Conservation (phyloP, 2,329 filamentous ascomycete genomes). For the Coniochaeta sp. region DNA sequence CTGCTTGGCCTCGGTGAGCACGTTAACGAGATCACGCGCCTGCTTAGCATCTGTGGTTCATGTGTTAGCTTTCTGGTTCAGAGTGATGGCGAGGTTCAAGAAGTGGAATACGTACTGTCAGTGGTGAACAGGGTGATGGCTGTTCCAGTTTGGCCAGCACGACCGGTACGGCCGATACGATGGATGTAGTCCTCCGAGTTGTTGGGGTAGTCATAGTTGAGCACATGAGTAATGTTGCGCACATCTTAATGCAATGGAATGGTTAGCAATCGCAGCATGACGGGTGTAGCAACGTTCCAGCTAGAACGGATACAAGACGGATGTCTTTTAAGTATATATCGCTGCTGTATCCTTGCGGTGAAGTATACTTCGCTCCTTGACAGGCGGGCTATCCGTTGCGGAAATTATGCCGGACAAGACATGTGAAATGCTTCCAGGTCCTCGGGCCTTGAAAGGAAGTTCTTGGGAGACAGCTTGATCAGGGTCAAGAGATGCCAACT, state of each 20-base stretch:
- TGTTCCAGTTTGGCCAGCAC: conserved; percentile 89
- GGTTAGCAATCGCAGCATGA: conserved; percentile 66
- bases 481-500: conserved; percentile 66
- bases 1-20: conserved; percentile 95
- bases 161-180: conserved; percentile 90
- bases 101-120: conserved; percentile 71
- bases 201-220: conserved; percentile 99
- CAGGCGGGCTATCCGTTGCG: conserved; percentile 55
- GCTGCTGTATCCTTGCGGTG: conserved; percentile 38
- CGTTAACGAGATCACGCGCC: conserved; percentile 90
- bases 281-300: conserved; percentile 57
- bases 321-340: conserved; percentile 37
- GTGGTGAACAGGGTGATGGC: conserved; percentile 98
- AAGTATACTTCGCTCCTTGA: conserved; percentile 44
- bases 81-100: not conserved
- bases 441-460: conserved; percentile 47
- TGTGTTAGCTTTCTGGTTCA: conserved; percentile 23
- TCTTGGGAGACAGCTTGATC: conserved; percentile 61
- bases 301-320: conserved; percentile 32
- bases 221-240: conserved; percentile 99
- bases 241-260: conserved; percentile 76
- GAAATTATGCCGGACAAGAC: conserved; percentile 39
- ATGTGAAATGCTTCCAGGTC: conserved; percentile 46
- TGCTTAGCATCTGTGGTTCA: conserved; percentile 66
- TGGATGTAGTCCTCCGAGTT: conserved; percentile 99